Evolutionary conservation across 805 yeast species (phyloP).

Genomic region (Lachancea nothofagi): DNA sequence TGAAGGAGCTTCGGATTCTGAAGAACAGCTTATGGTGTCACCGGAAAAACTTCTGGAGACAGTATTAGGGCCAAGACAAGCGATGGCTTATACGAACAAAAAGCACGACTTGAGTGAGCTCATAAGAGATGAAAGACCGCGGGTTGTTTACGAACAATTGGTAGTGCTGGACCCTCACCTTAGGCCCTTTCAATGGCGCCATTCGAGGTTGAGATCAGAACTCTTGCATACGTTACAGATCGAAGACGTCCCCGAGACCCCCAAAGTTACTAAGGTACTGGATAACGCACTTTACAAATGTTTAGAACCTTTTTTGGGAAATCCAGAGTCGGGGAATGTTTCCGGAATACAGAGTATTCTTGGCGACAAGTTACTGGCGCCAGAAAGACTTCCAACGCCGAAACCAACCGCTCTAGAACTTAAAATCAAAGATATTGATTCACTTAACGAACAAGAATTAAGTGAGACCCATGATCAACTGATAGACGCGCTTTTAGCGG

Average conservation of each 20-base stretch:
- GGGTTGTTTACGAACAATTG: slow-evolving; percentile 29
- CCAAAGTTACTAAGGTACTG: slow-evolving; percentile 1
- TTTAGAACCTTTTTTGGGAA: not conserved
- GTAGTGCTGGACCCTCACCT: slow-evolving; percentile 19
- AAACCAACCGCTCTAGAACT: slow-evolving; percentile 4
- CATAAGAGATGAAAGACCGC: slow-evolving; percentile 26
- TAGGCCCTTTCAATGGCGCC: slow-evolving; percentile 28
- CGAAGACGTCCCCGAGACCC: slow-evolving; percentile 11
- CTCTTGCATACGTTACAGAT: slow-evolving; percentile 27
- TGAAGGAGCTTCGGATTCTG: slow-evolving; percentile 27
- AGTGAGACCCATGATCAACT: slow-evolving; percentile 25
- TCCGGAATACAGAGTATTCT: not conserved
- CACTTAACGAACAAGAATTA: slow-evolving; percentile 13
- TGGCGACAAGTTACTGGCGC: not conserved
- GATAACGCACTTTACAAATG: slow-evolving; percentile 1
- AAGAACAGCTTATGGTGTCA: not conserved
- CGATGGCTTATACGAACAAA: not conserved
- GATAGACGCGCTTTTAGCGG: slow-evolving; percentile 23
- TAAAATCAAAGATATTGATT: slow-evolving; percentile 9
- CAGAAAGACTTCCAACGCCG: not conserved
- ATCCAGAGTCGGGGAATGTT: not conserved
- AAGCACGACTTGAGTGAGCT: slow-evolving; percentile 14
- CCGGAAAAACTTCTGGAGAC: slow-evolving; percentile 2
- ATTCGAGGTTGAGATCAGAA: slow-evolving; percentile 22
- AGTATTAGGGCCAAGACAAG: slow-evolving; percentile 2